Base-by-base conservation (phyloP, 441 rosid species). In the Mallotus japonicus region DNA sequence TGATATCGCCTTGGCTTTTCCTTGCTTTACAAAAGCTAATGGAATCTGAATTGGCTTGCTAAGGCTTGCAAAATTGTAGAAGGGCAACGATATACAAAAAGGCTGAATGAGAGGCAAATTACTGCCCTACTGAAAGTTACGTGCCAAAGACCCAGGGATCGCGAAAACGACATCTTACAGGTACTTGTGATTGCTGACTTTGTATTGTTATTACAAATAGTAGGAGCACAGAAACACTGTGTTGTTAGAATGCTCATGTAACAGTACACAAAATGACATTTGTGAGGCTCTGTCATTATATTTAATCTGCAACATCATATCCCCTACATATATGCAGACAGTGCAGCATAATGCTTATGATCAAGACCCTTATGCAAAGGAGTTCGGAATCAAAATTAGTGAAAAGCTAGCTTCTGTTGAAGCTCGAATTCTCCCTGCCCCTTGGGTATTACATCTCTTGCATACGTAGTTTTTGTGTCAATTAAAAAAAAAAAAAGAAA, bases 51-150 rank as follows among this genome's bases (percentile, higher is more conserved):
- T 69, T 83, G 60, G 54, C 69, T 77, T 74, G 5, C 24, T 60
- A 37, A 95, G 99, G 99, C 97, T 37, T 95, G 99, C 86, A 95
- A 95, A 84, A 95, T 95, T 73, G 99, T 95, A 0, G 99, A 91
- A 80, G 99, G 99, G 59, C 99, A 95, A 78, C 80, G 99, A 40
- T 95, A 90, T 76, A 91, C 99, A 0, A 95, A 92, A 80, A 82
- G 99, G 79, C 78, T 95, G 80, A 92, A 95, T 66, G 99, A 92
- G 78, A 92, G 82, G 81, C 99, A 95, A 81, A 95, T 95, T 63
- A 95, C 98, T 20, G 87, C 96, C 62, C 90, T 95, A 4, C 80
- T 95, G 69, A 92, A 84, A 83, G 96, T 92, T 79, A 92, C 99
- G 19, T 92, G 99, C 80, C 99, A 92, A 77, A 84, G 99, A 72